Evolutionary conservation across 345 rosid genomes (phyloP), one percentile per base, ranked within the genome.

Genomic region (Aquilaria malaccensis): DNA sequence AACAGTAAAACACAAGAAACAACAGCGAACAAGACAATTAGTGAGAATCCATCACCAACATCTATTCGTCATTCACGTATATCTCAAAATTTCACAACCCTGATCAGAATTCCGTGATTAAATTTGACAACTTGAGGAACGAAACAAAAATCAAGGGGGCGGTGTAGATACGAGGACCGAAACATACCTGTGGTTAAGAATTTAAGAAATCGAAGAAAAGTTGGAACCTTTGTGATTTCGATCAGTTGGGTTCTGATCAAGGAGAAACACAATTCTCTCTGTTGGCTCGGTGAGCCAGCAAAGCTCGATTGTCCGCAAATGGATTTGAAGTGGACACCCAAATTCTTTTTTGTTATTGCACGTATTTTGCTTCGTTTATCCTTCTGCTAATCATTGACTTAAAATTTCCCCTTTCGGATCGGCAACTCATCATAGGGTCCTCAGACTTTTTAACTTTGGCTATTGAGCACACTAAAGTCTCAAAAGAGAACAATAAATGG

Each of bases 241-340:
- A 37, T 4, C 43, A 37, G 43, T 9, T 37, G 43, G 43, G 43
- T 37, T 37, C 43, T 37, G 14, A 7, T 47, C 14, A 13, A 3
- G 47, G 43, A 59, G 64, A 57, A 58, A 45, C 37, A 65, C 76
- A 71, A 59, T 56, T 56, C 48, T 67, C 54, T 53, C 56, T 33
- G 75, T 68, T 65, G 80, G 73, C 58, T 50, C 59, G 76, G 60
- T 77, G 73, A 77, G 74, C 80, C 64, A 7, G 76, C 78, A 31
- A 52, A 55, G 63, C 76, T 72, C 66, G 22, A 69, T 65, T 49
- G 52, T 62, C 77, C 69, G 56, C 72, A 58, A 63, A 52, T 15
- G 66, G 29, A 60, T 50, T 10, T 11, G 50, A 9, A 55, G 15
- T 15, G 7, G 41, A 53, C 67, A 56, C 22, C 12, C 11, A 49